Evolutionary conservation across 148 eudicot species (phyloP).

Genomic region (Dysphania ambrosioides): DNA sequence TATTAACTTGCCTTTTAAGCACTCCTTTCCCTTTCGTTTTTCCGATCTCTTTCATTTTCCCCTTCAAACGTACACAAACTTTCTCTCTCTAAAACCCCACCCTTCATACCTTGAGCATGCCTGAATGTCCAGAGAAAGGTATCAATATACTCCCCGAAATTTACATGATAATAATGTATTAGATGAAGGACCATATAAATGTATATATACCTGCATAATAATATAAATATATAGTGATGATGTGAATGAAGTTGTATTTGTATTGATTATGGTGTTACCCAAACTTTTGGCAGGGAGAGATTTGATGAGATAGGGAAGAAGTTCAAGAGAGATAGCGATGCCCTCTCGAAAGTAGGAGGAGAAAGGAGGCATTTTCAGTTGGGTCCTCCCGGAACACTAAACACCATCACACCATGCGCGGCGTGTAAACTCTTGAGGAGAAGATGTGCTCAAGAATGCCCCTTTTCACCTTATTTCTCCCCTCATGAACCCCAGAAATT

Average conservation of each 20-base stretch:
- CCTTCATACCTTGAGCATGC: conserved; percentile 48
- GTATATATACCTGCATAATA: not conserved
- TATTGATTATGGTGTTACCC: not conserved
- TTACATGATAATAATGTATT: conserved; percentile 10
- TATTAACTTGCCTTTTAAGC: conserved; percentile 37
- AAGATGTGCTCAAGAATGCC: conserved; percentile 72
- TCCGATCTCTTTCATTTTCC: conserved; percentile 13
- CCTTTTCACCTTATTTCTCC: conserved; percentile 72
- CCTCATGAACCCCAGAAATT: conserved; percentile 76
- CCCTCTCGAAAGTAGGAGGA: conserved; percentile 19
- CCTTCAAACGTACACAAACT: conserved; percentile 3
- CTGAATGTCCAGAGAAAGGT: conserved; percentile 89
- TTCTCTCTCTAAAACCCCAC: conserved; percentile 32
- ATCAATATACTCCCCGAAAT: not conserved
- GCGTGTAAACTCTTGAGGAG: conserved; percentile 66
- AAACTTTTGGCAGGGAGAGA: conserved; percentile 49
- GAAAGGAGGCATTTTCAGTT: conserved; percentile 40
- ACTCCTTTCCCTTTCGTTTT: conserved; percentile 27
- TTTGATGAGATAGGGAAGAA: conserved; percentile 64
- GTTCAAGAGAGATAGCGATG: conserved; percentile 57
- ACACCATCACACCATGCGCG: conserved; percentile 68
- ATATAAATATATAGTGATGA: not conserved
- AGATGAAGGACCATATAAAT: not conserved
- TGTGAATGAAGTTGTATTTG: not conserved
- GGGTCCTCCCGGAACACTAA: conserved; percentile 38